phyloP scores from a whole-genome alignment of 2,329 filamentous ascomycete genomes.

The Pseudocercospora vitis region DNA sequence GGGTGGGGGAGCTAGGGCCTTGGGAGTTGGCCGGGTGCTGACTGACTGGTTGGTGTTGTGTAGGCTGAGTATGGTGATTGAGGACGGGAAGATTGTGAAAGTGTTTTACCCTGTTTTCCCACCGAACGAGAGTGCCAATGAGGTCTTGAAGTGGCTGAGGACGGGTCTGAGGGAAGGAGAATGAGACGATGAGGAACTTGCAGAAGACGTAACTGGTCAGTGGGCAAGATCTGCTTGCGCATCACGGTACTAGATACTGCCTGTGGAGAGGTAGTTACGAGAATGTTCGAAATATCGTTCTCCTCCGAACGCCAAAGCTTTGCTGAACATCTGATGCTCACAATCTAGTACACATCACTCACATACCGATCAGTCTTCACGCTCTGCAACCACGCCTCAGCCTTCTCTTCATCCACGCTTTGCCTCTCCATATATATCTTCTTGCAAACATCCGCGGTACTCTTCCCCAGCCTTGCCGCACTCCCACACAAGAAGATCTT shows the following conservation, averaged over 20 bases:
- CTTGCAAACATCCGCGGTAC: constrained; percentile 42
- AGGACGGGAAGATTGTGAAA: constrained; percentile 43
- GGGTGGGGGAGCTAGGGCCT: no score
- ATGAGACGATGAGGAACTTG: constrained; percentile 14
- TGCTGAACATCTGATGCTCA: no score
- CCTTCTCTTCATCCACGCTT: constrained; percentile 38
- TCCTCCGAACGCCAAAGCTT: neutral
- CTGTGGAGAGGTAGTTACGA: no score
- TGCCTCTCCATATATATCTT: constrained; percentile 45
- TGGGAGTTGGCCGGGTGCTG: no score
- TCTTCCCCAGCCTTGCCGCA: constrained; percentile 44
- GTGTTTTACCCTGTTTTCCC: constrained; percentile 49
- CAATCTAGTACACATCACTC: constrained; percentile 26
- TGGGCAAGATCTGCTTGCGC: no score
- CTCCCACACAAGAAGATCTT: constrained; percentile 67
- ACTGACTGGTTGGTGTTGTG: no score
- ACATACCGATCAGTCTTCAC: constrained; percentile 50
- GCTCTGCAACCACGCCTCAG: constrained; percentile 48
- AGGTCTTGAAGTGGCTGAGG: constrained; percentile 39
- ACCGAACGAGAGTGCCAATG: constrained; percentile 43
- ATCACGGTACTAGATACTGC: no score
- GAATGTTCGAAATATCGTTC: no score
- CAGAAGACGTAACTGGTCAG: neutral
- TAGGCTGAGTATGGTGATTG: constrained; percentile 43
- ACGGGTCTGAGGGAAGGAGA: constrained; percentile 6